Evolutionary conservation across 1,284 basidiomycete genomes (phyloP), one percentile per base, ranked within the genome.

Genomic region (Apiotrichum siamense): DNA sequence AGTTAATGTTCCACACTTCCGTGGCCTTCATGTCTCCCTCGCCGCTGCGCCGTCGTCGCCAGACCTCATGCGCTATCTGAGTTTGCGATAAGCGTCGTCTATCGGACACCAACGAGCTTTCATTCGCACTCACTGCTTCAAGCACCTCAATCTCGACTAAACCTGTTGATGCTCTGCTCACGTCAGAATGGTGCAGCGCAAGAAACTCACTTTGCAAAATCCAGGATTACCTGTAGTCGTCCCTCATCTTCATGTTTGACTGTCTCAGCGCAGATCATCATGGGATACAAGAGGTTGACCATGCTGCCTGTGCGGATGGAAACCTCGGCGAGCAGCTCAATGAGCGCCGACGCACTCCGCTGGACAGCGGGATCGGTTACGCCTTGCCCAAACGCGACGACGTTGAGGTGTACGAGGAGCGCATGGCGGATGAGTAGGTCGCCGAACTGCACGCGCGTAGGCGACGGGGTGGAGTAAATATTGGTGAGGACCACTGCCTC

Each of bases 31-130:
- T 36, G 40, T 38, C 41, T 31, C 41, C 47, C 27, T 55, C 49
- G 12, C 54, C 47, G 2, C 38, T 27, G 7, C 44, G 35, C 27
- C 20, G 10, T 21, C 54, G 37, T 3, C 54, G 50, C 54, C 54
- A 55, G 18, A 23, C 36, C n/a, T 51, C 54, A n/a, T 55, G 43
- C 7, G 43, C 54, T 17, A 55, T 55, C 54, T 55, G n/a, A n/a
- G n/a, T n/a, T n/a, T n/a, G 42, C n/a, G 7, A 20, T 25, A 7
- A 25, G 38, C 6, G 21, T 24, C 10, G 3, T 10, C 11, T 23
- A 4, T 31, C 6, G 13, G 27, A 3, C 4, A 20, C 40, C 21
- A 51, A 33, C n/a, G 26, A 15, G 17, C 17, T 15, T 18, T 2
- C 23, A 9, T 6, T 5, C 2, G 24, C 7, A 44, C 53, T 38